Percentiles rank a stretch among this genome's conserved stretches.
phyloP scores from a whole-genome alignment of 1,284 basidiomycete species.

The Microbotryum scabiosae region DNA sequence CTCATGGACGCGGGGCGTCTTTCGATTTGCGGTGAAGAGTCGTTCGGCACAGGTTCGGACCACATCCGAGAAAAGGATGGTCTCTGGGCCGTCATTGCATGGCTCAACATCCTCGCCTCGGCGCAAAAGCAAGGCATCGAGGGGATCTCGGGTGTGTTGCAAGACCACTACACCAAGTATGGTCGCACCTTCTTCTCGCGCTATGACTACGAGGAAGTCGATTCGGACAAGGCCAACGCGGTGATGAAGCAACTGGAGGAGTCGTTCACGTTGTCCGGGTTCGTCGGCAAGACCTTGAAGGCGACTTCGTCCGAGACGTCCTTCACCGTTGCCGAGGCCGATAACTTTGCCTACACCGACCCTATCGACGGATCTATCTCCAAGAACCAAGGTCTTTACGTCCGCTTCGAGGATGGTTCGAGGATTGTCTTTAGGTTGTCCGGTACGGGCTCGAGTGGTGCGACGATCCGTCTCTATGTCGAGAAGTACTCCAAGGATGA shows the following conservation, averaged over 20 bases:
- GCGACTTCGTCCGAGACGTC: conserved; percentile 58
- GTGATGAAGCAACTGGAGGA: conserved; percentile 71
- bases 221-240: conserved; percentile 77
- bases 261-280: conserved; percentile 55
- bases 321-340: conserved; percentile 70
- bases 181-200: conserved; percentile 97
- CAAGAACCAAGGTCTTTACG: conserved; percentile 91
- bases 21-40: conserved; percentile 97
- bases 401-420: conserved; percentile 82
- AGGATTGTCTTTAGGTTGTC: conserved; percentile 92
- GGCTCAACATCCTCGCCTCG: conserved; percentile 92
- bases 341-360: conserved; percentile 93
- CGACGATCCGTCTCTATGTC: conserved; percentile 54
- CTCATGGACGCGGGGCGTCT: conserved; percentile 96
- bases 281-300: conserved; percentile 58
- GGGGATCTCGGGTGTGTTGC: conserved; percentile 78
- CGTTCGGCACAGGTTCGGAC: conserved; percentile 98
- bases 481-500: conserved; percentile 75
- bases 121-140: conserved; percentile 70
- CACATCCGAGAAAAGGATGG: conserved; percentile 99
- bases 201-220: conserved; percentile 98
- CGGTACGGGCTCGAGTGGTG: conserved; percentile 90
- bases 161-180: conserved; percentile 81
- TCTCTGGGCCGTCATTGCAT: conserved; percentile 92
- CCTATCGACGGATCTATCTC: conserved; percentile 85